Evolutionary conservation across 164 flowering plant species (phyloP), one percentile per base, ranked within the genome.

Genomic region (Berberis thunbergii): DNA sequence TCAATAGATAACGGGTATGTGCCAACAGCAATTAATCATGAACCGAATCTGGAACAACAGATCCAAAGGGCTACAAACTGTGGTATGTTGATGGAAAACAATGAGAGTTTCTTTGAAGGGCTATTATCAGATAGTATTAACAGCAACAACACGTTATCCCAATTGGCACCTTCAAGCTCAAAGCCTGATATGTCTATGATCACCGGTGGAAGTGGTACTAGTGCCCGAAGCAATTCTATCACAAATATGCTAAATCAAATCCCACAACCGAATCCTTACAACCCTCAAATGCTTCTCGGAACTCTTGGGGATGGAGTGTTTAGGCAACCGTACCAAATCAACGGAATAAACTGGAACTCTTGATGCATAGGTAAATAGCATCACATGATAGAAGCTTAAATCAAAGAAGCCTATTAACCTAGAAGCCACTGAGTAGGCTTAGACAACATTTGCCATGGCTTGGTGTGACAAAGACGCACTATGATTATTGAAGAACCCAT

Each of bases 291-390:
- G 3, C 69, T 77, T 39, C 69, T 83, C 52, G 86, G 83, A 61
- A 67, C 78, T 13, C 44, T 82, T 12, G 81, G 85, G 1, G 88
- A 82, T 45, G 87, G 81, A 38, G 70, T 74, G 58, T 78, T 81
- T 62, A 73, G 87, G 68, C 81, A 79, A 52, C 77, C 81, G 0
- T 85, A 67, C 61, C 85, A 79, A 10, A 75, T 79, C 2, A 72
- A 77, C 1, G 86, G 85, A 41, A 68, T 85, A 75, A 86, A 85
- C 61, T 89, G 96, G 96, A 79, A 76, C 75, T 46, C 85, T 48
- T 48, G 10, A 26, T 26, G 50, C 10, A 48, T 48, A 11, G 50
- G 8, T 48, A 48, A 48, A 6, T 48, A 6, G 50, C 10, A 2
- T 11, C 10, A 6, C 50, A 48, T 48, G 10, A 26, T 26, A 26